Base-by-base conservation (phyloP, 192 early-diverging fungal genomes). In the Backusella parvicylindrica region DNA sequence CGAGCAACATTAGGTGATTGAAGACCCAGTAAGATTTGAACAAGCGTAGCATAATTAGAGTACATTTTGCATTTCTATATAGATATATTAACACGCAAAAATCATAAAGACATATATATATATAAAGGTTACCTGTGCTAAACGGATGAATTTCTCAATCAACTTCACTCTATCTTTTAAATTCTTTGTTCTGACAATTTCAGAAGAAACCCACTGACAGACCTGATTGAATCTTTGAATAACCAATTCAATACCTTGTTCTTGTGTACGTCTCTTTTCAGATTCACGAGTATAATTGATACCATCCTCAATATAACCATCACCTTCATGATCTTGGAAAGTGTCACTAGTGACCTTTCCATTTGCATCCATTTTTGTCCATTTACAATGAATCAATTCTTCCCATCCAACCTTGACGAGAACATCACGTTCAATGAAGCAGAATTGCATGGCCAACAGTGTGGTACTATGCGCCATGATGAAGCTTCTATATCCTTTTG, bases 31-130 rank as follows among this genome's bases (percentile, higher is more conserved):
- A 89, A 81, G 49, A 91, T 81, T 70, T 88, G 87, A n/a, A 87
- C 87, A n/a, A 91, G 65, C 0, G 90, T 87, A 12, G 86, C 86
- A 66, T 88, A 91, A 32, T 91, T 91, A 75, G 86, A 85, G 67
- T 88, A 85, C 40, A 79, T 73, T 43, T 84, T 84, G 37, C 90
- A 91, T 75, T 86, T 89, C 87, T 89, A 64, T 16, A 47, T 23
- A 49, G 41, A 38, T 32, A 21, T 26, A 23, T 31, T 37, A 18
- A 5, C n/a, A n/a, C n/a, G 15, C 1, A 41, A 2, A 74, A 67
- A 49, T 30, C 30, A n/a, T 33, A 67, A 18, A 30, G 36, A 23
- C 7, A 30, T 13, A 31, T 50, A 18, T 32, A 11, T 33, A 5
- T 16, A 5, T 28, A 12, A 1, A 8, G 38, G 67, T 71, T 82